A percentile compares a stretch with the other conserved stretches of the same genome.
Evolutionary conservation across 345 rosid genomes (phyloP).

Genomic region (Pistacia atlantica): DNA sequence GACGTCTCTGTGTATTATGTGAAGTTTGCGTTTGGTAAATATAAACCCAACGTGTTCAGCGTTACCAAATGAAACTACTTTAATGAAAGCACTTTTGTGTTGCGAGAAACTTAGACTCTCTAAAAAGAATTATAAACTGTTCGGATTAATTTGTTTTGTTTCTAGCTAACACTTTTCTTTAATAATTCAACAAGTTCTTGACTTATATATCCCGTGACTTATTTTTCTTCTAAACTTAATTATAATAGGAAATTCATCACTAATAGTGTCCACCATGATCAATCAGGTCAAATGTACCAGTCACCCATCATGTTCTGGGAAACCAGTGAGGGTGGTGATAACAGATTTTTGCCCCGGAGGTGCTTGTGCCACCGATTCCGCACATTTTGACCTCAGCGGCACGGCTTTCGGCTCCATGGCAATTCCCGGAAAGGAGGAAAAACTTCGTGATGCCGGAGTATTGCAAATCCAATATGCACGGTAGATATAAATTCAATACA

Average conservation of each 20-base stretch:
- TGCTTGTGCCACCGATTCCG: slow-evolving; percentile 30
- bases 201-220: no score
- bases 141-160: no score
- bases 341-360: slow-evolving; percentile 59
- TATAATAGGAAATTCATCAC: neutral
- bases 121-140: no score
- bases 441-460: slow-evolving; percentile 46
- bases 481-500: slow-evolving; percentile 5
- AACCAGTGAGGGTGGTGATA: slow-evolving; percentile 43
- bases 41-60: no score
- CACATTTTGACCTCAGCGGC: slow-evolving; percentile 60
- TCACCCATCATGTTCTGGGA: slow-evolving; percentile 47
- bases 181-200: no score
- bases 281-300: slow-evolving; percentile 44
- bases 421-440: slow-evolving; percentile 30
- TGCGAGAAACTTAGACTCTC: no score
- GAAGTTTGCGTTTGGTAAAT: no score
- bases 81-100: no score
- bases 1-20: no score
- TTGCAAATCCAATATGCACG: slow-evolving; percentile 38
- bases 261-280: neutral
- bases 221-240: no score
- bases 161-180: no score
- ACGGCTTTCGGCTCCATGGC: slow-evolving; percentile 59
- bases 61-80: no score